phyloP scores from a whole-genome alignment of 805 yeast species.

The Lipomyces japonicus region DNA sequence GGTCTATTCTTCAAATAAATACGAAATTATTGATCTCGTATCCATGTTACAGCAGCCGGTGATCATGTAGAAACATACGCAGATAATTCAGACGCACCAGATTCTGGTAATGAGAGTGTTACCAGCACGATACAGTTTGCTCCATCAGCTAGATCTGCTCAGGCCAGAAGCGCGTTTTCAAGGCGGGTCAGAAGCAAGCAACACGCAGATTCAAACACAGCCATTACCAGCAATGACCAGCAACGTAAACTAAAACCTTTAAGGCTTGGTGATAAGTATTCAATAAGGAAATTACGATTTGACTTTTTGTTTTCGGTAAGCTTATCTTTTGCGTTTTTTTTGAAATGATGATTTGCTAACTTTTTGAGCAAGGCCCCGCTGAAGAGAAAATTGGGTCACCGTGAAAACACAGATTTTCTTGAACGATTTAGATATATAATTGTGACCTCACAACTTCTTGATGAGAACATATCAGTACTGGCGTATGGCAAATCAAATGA shows the following conservation, averaged over 20 bases:
- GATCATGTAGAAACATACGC: slow-evolving; percentile 7
- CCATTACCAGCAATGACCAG: background rate
- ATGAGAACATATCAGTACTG: slow-evolving; percentile 34
- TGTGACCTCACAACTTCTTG: slow-evolving; percentile 48
- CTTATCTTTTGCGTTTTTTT: no score
- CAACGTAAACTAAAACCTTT: slow-evolving; percentile 10
- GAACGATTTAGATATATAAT: slow-evolving; percentile 53
- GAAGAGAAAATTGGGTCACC: slow-evolving; percentile 9
- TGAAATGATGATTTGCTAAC: background rate
- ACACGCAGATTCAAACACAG: background rate
- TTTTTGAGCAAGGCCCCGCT: slow-evolving; percentile 16
- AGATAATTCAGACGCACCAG: slow-evolving; percentile 5
- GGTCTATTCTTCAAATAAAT: no score
- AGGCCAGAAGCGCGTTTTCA: no score
- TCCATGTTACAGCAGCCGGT: slow-evolving; percentile 9
- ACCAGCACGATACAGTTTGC: slow-evolving; percentile 2
- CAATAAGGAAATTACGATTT: slow-evolving; percentile 19
- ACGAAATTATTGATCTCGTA: background rate
- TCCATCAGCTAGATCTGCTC: background rate
- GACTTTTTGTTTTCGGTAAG: slow-evolving; percentile 22
- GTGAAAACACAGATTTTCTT: slow-evolving; percentile 40
- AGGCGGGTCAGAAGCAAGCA: background rate
- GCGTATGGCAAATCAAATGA: slow-evolving; percentile 3
- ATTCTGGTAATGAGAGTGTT: slow-evolving; percentile 3
- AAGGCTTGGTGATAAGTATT: slow-evolving; percentile 8